A percentile compares a stretch with the other conserved stretches of the same genome.
Evolutionary conservation across 1,284 basidiomycete species (phyloP).

Genomic region (Flammula alnicola): DNA sequence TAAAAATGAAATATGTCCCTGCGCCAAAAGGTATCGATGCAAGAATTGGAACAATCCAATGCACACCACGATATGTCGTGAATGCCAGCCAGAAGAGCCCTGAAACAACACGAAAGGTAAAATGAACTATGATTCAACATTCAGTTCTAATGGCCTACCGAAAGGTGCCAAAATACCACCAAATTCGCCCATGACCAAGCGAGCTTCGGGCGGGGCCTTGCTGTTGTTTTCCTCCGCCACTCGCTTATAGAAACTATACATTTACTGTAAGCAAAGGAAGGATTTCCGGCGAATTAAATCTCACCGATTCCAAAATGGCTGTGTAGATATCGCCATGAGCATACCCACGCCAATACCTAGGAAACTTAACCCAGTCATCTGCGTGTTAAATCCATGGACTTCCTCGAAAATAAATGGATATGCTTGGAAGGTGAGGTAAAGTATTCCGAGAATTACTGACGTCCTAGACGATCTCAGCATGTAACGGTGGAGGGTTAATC

Average conservation of each 20-base stretch:
- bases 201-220: constrained; percentile 68
- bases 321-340: constrained; percentile 54
- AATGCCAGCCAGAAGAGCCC: constrained; percentile 77
- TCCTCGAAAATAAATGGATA: constrained; percentile 74
- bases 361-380: constrained; percentile 70
- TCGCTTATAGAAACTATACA: constrained; percentile 52
- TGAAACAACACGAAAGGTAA: constrained; percentile 21
- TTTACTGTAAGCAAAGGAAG: constrained; percentile 20
- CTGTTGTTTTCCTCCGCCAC: constrained; percentile 45
- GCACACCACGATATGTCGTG: constrained; percentile 68
- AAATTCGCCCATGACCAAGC: constrained; percentile 68
- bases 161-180: constrained; percentile 74
- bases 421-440: constrained; percentile 77
- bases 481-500: neutral
- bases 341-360: constrained; percentile 77
- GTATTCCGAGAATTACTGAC: constrained; percentile 71
- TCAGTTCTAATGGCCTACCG: constrained; percentile 33
- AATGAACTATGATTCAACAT: neutral
- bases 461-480: constrained; percentile 30
- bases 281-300: constrained; percentile 1
- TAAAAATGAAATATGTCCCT: constrained; percentile 66
- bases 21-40: constrained; percentile 65
- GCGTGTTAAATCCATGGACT: constrained; percentile 63
- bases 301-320: constrained; percentile 70
- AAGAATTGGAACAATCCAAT: constrained; percentile 76